Base-by-base conservation (phyloP, 2,329 filamentous ascomycete species). In the Colletotrichum sojae region DNA sequence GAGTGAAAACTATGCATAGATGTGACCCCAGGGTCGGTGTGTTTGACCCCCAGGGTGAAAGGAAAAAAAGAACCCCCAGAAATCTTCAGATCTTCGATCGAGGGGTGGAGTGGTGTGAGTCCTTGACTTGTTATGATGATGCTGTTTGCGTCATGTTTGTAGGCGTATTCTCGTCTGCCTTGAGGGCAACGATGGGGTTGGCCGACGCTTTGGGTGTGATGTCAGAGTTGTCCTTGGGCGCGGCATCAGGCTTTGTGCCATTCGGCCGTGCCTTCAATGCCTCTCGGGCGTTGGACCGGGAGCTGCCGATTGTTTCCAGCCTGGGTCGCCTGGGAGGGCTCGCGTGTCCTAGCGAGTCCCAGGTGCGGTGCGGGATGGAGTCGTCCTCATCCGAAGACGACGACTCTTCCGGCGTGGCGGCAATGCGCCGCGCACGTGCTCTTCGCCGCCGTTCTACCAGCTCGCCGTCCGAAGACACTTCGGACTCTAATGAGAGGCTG, bases 271-370 rank as follows among this genome's bases (percentile, higher is more conserved):
- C 78, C 16, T 76, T 77, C 55, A 74, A 70, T 55, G 75, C 73
- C 22, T 75, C 75, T 51, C 73, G 77, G 67, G 73, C 75, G 36
- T 72, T 72, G 25, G 76, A 76, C 46, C 82, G 79, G 18, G 80
- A 82, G 76, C 84, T 85, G 57, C 78, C 69, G 18, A 86, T 86
- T 10, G 84, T 86, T 66, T 83, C 80, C 43, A 86, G 76, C 73
- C 81, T 83, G 5, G 84, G 83, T 53, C 82, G 78, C 70, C 81
- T 80, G 0, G 79, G 81, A 43, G 78, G 81, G 36, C 75, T 76
- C 43, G 74, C 72, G 46, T 75, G 77, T 71, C 72, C 76, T 53
- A 72, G 45, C 22, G 72, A 64, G 54, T 75, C 68, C 49, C 72
- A 72, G 55, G 67, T 71, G 54, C 61, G 72, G 16, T 72, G 71